These are phyloP conservation scores for Chalara sp. DNA, from an alignment of 2,329 filamentous ascomycete genomes.

Conservation along the genomic window DNA sequence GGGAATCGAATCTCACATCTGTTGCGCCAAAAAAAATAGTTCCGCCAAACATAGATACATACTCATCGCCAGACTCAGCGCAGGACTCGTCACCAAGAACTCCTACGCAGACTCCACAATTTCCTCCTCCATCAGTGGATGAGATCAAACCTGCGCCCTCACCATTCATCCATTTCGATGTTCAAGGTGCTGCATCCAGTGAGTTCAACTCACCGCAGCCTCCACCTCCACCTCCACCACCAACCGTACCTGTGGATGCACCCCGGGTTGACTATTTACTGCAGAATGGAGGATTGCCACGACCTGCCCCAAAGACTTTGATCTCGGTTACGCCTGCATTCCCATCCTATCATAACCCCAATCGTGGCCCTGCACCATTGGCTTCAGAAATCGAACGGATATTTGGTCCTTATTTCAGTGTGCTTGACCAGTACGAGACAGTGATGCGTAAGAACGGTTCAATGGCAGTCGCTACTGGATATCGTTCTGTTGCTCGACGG, in stretches of 20 bases:
- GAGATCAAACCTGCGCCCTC: conserved; percentile 25
- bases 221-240: conserved; percentile 68
- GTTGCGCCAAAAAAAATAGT: conserved; percentile 27
- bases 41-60: conserved; percentile 19
- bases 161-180: conserved; percentile 31
- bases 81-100: conserved; percentile 54
- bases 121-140: conserved; percentile 24
- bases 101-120: conserved; percentile 48
- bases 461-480: conserved; percentile 89
- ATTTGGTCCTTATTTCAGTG: conserved; percentile 74
- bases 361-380: conserved; percentile 15
- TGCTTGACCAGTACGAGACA: conserved; percentile 78
- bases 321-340: conserved; percentile 51
- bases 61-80: conserved; percentile 40
- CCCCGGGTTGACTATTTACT: conserved; percentile 89
- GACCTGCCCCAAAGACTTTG: conserved; percentile 66
- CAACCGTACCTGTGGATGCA: conserved; percentile 49
- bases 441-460: conserved; percentile 83
- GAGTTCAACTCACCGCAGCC: conserved; percentile 34
- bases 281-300: conserved; percentile 75
- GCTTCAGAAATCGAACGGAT: conserved; percentile 60
- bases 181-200: conserved; percentile 20
- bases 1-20: conserved; percentile 31
- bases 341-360: conserved; percentile 45
- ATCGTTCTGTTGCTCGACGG: conserved; percentile 86